phyloP scores from a whole-genome alignment of 2,329 filamentous ascomycete genomes.

The Paraphaeosphaeria sporulosa region DNA sequence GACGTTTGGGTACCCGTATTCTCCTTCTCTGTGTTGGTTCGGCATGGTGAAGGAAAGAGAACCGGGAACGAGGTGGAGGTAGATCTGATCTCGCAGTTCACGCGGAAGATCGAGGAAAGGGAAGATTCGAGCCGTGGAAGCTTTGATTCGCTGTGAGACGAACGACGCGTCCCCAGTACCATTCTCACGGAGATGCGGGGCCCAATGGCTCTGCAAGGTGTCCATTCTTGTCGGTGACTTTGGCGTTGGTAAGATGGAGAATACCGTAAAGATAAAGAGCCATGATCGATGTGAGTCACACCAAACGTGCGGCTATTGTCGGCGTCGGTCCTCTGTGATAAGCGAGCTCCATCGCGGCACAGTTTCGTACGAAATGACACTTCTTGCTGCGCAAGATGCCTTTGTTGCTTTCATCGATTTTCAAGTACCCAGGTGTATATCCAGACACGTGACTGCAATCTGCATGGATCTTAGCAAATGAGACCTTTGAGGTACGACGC shows the following conservation, averaged over 20 bases:
- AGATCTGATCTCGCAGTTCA: background rate
- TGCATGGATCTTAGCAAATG: no score
- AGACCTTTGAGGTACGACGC: no score
- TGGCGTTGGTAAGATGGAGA: background rate
- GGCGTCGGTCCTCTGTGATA: background rate
- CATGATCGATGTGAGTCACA: background rate
- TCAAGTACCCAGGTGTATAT: no score
- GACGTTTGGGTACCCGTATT: no score
- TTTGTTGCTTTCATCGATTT: no score
- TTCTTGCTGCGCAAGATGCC: no score
- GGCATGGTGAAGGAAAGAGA: background rate
- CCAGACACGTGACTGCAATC: no score
- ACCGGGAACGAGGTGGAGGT: background rate
- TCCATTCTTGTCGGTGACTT: background rate
- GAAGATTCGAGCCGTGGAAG: background rate
- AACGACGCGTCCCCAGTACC: background rate
- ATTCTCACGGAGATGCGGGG: background rate
- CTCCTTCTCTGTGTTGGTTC: background rate
- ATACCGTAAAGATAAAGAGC: background rate
- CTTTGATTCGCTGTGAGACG: background rate
- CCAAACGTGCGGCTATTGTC: background rate
- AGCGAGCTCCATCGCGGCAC: background rate
- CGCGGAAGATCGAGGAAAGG: background rate
- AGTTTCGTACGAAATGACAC: no score
- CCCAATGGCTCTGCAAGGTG: background rate